Evolutionary conservation across 2,329 filamentous ascomycete species (phyloP).

Genomic region (Metarhizium album): DNA sequence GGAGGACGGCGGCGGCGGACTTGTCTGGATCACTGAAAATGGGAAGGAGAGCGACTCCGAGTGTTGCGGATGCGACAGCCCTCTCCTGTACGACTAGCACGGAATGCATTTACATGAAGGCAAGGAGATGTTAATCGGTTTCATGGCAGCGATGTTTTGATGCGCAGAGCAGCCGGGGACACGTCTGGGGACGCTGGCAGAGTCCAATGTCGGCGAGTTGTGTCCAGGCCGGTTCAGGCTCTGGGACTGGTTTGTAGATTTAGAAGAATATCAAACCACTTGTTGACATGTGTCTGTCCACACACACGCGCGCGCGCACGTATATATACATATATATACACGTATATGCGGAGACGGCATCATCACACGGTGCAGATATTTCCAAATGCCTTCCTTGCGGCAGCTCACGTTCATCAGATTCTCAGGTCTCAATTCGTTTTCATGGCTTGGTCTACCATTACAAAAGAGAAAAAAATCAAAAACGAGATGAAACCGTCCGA

Average conservation of each 20-base stretch:
- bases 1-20: neutral
- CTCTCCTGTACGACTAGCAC: conserved; percentile 4
- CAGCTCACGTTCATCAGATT: conserved; percentile 14
- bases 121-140: neutral
- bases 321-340: no score
- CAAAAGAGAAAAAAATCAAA: no score
- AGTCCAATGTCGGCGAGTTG: neutral
- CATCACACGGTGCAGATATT: neutral
- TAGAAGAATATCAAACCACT: neutral
- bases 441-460: conserved; percentile 27
- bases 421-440: conserved; percentile 25
- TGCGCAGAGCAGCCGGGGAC: neutral
- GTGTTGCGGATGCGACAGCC: neutral
- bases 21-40: neutral
- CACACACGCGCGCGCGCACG: no score
- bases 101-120: conserved; percentile 3
- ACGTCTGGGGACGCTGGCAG: neutral
- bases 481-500: conserved; percentile 28
- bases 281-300: neutral
- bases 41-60: neutral
- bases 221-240: neutral
- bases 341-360: no score
- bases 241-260: neutral
- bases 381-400: neutral
- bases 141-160: neutral